Conservation (phyloP, 2,329 filamentous ascomycete genomes). For the Colletotrichum sojae region DNA sequence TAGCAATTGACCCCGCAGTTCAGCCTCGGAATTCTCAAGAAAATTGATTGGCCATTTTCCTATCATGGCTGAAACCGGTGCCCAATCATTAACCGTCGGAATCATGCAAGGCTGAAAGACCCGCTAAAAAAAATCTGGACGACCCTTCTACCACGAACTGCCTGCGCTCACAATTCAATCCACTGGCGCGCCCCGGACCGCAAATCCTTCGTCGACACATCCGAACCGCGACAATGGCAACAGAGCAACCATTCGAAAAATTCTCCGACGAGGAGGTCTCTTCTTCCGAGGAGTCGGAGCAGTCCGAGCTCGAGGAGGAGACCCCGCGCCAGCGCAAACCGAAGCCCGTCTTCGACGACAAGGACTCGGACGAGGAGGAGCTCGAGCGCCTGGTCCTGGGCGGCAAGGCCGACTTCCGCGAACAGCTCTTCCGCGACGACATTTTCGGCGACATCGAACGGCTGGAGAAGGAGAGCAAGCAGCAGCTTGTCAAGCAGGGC, state of each 20-base stretch:
- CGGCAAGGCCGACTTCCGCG: slow-evolving; percentile 84
- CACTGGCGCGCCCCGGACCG: slow-evolving; percentile 13
- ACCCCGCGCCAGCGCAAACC: slow-evolving; percentile 43
- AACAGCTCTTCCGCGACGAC: slow-evolving; percentile 76
- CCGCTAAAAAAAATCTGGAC: slow-evolving; percentile 41
- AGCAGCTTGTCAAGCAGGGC: slow-evolving; percentile 54
- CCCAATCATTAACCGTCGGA: no score
- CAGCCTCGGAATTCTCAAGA: slow-evolving; percentile 6
- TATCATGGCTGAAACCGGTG: no score
- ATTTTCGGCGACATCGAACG: slow-evolving; percentile 51
- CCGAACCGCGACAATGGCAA: slow-evolving; percentile 36
- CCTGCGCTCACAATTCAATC: slow-evolving; percentile 3
- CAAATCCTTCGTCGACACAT: slow-evolving; percentile 11
- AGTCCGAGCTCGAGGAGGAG: slow-evolving; percentile 47
- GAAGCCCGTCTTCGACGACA: slow-evolving; percentile 63
- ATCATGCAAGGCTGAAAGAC: slow-evolving; percentile 37
- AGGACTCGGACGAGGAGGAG: slow-evolving; percentile 87
- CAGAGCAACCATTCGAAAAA: slow-evolving; percentile 41
- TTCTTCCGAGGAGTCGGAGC: slow-evolving; percentile 36
- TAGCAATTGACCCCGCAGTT: slow-evolving; percentile 13
- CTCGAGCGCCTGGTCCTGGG: slow-evolving; percentile 92
- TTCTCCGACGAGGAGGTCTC: slow-evolving; percentile 40
- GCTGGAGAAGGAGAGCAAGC: slow-evolving; percentile 49
- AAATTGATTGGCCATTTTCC: no score
- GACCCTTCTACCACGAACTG: slow-evolving; percentile 4